Evolutionary conservation across 805 yeast species (phyloP), one percentile per base, ranked within the genome.

Genomic region (Peterozyma xylosa): DNA sequence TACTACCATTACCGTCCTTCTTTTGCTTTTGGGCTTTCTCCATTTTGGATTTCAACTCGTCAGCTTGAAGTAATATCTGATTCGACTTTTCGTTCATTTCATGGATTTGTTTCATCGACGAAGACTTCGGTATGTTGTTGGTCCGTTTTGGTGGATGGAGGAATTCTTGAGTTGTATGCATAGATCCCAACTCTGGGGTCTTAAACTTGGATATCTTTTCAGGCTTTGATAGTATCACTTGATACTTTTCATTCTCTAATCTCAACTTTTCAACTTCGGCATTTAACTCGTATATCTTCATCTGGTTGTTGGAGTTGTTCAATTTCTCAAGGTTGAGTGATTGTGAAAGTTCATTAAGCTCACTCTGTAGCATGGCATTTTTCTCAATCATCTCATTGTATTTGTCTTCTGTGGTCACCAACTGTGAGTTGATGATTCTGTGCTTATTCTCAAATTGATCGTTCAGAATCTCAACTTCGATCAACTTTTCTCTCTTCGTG

Each of bases 341-440:
- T 10, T 39, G 40, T 9, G 34, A 15, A 1, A 37, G 6, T 9
- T 46, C 39, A 35, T 11, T 30, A 15, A 62, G 51, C 39, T 70
- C 76, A 46, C 63, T 65, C 43, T 70, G 74, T n/a, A 66, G 43
- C 13, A 70, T 39, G 15, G 73, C 74, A 30, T 68, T 47, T 43
- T 61, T 64, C 48, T 70, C 76, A 13, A 70, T 51, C 14, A 68
- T 52, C 48, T 66, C 73, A 47, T 67, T 67, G 50, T 66, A 68
- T 49, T 66, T 59, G 39, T 66, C 71, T 34, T 57, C 63, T 10
- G 68, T 53, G 9, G 59, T 47, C 38, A 55, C 62, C 15, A 68
- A 53, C 42, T 66, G 66, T 48, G 51, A 57, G n/a, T 50, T 54
- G 1, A 65, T 45, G 3, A 68, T 51, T 9, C 75, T 53, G 45